These are phyloP conservation scores for Acarospora socialis DNA, from an alignment of 2,329 filamentous ascomycete genomes.

Conservation along the genomic window DNA sequence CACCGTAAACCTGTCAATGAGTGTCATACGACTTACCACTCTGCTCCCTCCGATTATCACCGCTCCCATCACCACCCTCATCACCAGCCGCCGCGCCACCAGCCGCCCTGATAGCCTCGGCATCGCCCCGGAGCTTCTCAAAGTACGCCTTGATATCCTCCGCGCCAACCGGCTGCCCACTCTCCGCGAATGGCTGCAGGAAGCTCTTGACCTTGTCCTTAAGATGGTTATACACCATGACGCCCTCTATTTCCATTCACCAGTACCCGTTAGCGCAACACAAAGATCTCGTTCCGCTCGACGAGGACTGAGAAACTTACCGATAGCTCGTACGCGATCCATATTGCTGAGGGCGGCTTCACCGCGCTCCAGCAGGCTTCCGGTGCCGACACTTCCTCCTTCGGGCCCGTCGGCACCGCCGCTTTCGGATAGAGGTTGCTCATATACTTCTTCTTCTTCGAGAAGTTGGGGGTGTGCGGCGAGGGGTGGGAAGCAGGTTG, in stretches of 20 bases:
- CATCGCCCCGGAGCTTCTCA: conserved; percentile 82
- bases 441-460: conserved; percentile 88
- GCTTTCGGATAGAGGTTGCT: conserved; percentile 67
- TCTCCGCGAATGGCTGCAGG: conserved; percentile 85
- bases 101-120: conserved; percentile 53
- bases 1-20: no score
- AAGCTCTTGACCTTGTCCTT: conserved; percentile 95
- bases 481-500: conserved; percentile 62
- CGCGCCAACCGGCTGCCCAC: conserved; percentile 71
- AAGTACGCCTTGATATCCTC: conserved; percentile 97
- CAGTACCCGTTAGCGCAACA: no score
- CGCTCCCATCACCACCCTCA: conserved; percentile 20
- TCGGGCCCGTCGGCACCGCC: conserved; percentile 38
- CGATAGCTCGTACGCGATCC: conserved; percentile 78
- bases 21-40: conserved; percentile 30
- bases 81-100: conserved; percentile 29
- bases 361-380: conserved; percentile 75
- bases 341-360: conserved; percentile 85
- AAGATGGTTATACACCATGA: conserved; percentile 95
- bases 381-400: conserved; percentile 47
- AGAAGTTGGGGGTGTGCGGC: conserved; percentile 63
- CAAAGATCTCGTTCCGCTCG: no score
- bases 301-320: no score
- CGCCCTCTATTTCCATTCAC: no score
- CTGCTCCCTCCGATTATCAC: conserved; percentile 30